Percentiles rank a stretch among this genome's conserved stretches.
These are phyloP conservation scores for Cruciata laevipes DNA, from an alignment of 257 asterid genomes.

Conservation along the genomic window DNA sequence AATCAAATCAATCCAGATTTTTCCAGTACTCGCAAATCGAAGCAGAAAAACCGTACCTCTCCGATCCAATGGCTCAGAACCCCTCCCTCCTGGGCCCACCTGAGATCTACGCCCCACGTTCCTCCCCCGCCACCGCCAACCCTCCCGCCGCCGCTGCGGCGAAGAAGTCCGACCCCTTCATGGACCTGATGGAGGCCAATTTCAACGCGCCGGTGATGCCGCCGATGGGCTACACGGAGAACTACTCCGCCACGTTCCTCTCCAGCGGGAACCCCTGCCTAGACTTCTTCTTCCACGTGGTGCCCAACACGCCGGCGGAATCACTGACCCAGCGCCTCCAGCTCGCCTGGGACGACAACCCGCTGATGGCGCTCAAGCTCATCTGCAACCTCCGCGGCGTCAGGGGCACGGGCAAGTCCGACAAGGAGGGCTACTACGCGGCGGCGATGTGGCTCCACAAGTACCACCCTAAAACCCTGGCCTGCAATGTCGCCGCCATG, in stretches of 20 bases:
- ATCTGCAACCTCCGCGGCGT: slow-evolving; percentile 48
- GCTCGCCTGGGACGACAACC: slow-evolving; percentile 38
- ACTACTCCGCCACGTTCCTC: slow-evolving; percentile 36
- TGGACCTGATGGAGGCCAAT: slow-evolving; percentile 15
- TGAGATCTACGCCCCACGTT: slow-evolving; percentile 5
- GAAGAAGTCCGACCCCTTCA: neutral
- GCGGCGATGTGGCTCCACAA: slow-evolving; percentile 47
- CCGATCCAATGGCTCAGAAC: slow-evolving; percentile 1
- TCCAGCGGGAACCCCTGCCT: slow-evolving; percentile 45
- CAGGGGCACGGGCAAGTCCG: slow-evolving; percentile 51
- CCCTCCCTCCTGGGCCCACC: slow-evolving; percentile 20
- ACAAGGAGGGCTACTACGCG: slow-evolving; percentile 40
- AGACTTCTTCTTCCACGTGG: slow-evolving; percentile 66
- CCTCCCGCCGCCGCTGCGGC: neutral
- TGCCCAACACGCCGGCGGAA: slow-evolving; percentile 29
- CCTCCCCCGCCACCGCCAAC: neutral
- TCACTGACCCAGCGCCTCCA: neutral
- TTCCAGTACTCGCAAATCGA: neutral
- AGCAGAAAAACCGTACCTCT: neutral
- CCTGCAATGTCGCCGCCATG: slow-evolving; percentile 29
- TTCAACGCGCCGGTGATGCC: neutral
- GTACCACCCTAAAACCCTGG: slow-evolving; percentile 47
- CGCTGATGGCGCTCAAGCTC: slow-evolving; percentile 43
- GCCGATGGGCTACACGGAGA: slow-evolving; percentile 32
- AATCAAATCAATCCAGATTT: neutral